A percentile compares a stretch with the other conserved stretches of the same genome.
These are phyloP conservation scores for Ceratobasidium papillatum DNA, from an alignment of 1,284 basidiomycete genomes.

Conservation along the genomic window DNA sequence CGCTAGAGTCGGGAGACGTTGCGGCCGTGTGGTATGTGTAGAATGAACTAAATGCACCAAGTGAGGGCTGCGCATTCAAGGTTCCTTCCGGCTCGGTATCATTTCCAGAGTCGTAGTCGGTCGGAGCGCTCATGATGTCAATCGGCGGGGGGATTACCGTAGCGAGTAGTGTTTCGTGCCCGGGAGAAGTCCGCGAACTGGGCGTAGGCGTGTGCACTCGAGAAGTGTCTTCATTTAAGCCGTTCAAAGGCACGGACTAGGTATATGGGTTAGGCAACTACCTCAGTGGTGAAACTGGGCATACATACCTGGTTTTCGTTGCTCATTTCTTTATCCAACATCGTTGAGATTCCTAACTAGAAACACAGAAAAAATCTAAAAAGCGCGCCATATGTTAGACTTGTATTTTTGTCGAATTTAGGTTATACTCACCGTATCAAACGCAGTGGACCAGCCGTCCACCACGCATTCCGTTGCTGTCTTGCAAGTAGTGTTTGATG, in stretches of 20 bases:
- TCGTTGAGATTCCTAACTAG: not conserved
- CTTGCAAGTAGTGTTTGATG: not conserved
- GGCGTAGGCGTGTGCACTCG: conserved; percentile 21
- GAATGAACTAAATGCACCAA: conserved; percentile 14
- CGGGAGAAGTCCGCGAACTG: not conserved
- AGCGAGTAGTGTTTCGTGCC: not conserved
- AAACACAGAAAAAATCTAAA: not conserved
- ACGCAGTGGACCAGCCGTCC: not conserved
- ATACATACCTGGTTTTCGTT: conserved; percentile 8
- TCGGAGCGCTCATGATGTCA: not conserved
- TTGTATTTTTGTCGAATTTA: not conserved
- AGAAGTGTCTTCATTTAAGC: not conserved
- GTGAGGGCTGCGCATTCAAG: not conserved
- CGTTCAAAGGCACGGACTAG: not conserved
- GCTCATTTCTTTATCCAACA: conserved; percentile 13
- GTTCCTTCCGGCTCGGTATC: conserved; percentile 38
- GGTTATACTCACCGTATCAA: not conserved
- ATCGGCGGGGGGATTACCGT: not conserved
- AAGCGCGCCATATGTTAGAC: not conserved
- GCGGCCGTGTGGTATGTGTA: conserved; percentile 18
- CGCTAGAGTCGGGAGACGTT: conserved; percentile 11
- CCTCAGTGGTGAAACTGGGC: not conserved
- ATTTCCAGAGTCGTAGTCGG: conserved; percentile 19
- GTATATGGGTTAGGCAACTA: not conserved
- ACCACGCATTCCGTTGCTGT: not conserved